Percentiles rank a stretch among this genome's conserved stretches.
Evolutionary conservation across 108 stramenopile genomes (phyloP).

Genomic region (Thalassiosira profunda): DNA sequence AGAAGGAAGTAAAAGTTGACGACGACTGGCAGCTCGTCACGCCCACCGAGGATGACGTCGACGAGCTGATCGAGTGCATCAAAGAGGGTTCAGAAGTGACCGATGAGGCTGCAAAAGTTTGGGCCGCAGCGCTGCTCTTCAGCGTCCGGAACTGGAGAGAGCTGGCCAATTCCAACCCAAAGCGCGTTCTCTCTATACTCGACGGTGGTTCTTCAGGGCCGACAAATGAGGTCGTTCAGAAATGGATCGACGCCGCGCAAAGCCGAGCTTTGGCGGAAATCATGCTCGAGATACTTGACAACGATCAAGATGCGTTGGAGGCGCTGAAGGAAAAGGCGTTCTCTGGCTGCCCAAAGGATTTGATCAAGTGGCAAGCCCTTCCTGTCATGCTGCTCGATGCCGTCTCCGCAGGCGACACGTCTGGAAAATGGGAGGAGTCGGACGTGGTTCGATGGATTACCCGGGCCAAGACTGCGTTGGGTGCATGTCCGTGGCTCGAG

Average conservation of each 20-base stretch:
- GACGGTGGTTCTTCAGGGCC: no score
- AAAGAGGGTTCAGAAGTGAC: slow-evolving; percentile 7
- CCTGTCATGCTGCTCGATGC: slow-evolving; percentile 44
- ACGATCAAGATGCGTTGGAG: slow-evolving; percentile 64
- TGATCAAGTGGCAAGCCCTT: slow-evolving; percentile 57
- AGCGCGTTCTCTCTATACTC: slow-evolving; percentile 11
- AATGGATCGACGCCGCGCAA: slow-evolving; percentile 79
- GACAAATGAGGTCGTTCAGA: slow-evolving; percentile 38
- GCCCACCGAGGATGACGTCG: slow-evolving; percentile 70
- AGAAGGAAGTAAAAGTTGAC: neutral
- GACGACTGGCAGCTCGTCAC: slow-evolving; percentile 67
- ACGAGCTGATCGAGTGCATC: slow-evolving; percentile 81
- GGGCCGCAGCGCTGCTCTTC: slow-evolving; percentile 10
- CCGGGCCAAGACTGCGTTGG: slow-evolving; percentile 20
- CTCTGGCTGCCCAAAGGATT: slow-evolving; percentile 78
- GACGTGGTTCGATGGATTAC: slow-evolving; percentile 33
- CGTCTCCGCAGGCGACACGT: slow-evolving; percentile 8
- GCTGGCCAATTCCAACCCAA: slow-evolving; percentile 64
- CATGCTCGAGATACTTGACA: slow-evolving; percentile 85
- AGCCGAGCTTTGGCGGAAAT: slow-evolving; percentile 75
- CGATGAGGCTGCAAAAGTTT: slow-evolving; percentile 18
- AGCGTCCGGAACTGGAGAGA: slow-evolving; percentile 74
- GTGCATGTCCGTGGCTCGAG: slow-evolving; percentile 20
- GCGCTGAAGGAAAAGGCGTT: slow-evolving; percentile 53
- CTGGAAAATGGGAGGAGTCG: neutral